Evolutionary conservation across 371 early-diverging fungal species (phyloP), one percentile per base, ranked within the genome.

Genomic region (Catenaria anguillulae): DNA sequence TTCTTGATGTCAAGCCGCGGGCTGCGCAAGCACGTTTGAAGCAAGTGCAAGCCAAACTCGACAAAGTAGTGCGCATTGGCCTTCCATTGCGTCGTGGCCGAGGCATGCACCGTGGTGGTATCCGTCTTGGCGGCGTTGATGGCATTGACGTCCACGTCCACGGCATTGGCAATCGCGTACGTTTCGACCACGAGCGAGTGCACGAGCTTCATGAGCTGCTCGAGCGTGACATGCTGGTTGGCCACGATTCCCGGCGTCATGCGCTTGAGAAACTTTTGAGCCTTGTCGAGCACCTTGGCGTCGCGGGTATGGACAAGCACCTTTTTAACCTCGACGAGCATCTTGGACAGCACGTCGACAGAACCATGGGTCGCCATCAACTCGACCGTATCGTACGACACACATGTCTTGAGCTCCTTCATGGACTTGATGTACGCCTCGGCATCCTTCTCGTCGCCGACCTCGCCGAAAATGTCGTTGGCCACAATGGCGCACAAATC

Each of bases 391-490:
- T 87, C 86, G 63, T 81, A 84, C 67, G 89, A 85, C 63, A 87
- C 84, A 42, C 78, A 79, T 26, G 82, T 79, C 67, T 85, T 89
- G 65, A 88, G 88, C 70, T 95, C 96, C 68, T 85, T 85, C 68
- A 84, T 88, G 73, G 92, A 93, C 48, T 84, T 85, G 4, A 82
- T 83, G 69, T 91, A 83, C 62, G 89, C 94, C 65, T 89, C 86
- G 0, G 84, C 80, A 55, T 93, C 91, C 67, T 92, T 89, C 65
- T 97, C 96, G 64, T 84, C 77, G 43, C 89, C 90, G 34, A 85
- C 75, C 29, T 78, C 78, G 4, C 96, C 97, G 78, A 98, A 98
- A 37, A 97, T 79, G 69, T 94, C 95, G 62, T 85, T 79, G 23
- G 87, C 71, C 29, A 92, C 69, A 29, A 97, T 79, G 29, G 76